Evolutionary conservation across 495 filamentous ascomycete genomes (phyloP), one percentile per base, ranked within the genome.

Genomic region (Amphirosellinia nigrospora): DNA sequence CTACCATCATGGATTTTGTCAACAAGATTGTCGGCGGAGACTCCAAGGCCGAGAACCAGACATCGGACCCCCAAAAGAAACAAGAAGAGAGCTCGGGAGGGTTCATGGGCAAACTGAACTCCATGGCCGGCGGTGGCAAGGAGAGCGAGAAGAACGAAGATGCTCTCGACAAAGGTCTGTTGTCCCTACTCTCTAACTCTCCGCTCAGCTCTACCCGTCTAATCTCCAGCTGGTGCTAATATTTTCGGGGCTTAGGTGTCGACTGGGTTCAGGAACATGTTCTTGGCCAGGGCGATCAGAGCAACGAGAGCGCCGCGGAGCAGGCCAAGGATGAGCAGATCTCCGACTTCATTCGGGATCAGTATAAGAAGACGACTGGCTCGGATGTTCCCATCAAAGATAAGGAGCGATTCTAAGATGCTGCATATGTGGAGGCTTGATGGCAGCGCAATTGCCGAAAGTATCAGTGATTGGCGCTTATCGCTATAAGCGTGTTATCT

Each of bases 241-340:
- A 21, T 15, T 5, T 39, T 34, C n/a, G n/a, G 23, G 28, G n/a
- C 62, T 50, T 53, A 92, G 91, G 85, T 16, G 79, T 93, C 77
- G 91, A 93, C 75, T 83, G 83, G 67, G 83, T 91, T 6, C 91
- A 93, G 74, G 86, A 93, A 74, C 83, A 89, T 30, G 73, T 90
- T 72, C 64, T 93, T n/a, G 89, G 88, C 39, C 80, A 86, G 69
- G 91, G 90, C 6, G 71, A 83, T 26, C 91, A 93, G 79, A 79
- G 83, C 80, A 92, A 93, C 80, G 91, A 93, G 80, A 86, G 81
- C 64, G 90, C 90, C 8, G 77, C 86, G 43, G 91, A 93, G 78
- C 91, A 93, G 75, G 90, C 88, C 72, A 92, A 93, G 82, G 91
- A 93, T 75, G 88, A 91, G 78, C 74, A 87, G 78, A 90, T 91